Conservation (phyloP, 306 rosid species). For the Lupinus albus region DNA sequence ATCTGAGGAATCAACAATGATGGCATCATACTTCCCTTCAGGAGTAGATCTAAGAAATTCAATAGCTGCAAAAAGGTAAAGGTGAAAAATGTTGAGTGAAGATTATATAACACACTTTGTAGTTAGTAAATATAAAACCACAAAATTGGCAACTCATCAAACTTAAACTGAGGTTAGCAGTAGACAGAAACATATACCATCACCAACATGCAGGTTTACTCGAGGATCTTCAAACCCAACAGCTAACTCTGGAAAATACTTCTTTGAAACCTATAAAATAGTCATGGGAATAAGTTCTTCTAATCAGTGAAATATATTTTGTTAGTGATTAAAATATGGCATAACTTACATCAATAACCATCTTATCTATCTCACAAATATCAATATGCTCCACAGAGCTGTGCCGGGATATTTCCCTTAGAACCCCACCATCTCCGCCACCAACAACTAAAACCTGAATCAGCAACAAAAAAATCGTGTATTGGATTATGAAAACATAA, state of each 20-base stretch:
- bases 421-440: constrained; percentile 99
- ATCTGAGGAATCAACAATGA: constrained; percentile 96
- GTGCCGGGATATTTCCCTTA: constrained; percentile 89
- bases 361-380: constrained; percentile 95
- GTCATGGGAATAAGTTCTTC: constrained; percentile 33
- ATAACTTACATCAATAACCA: constrained; percentile 92
- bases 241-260: constrained; percentile 79
- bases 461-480: constrained; percentile 5
- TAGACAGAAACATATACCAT: constrained; percentile 56
- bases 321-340: not conserved
- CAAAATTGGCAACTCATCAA: constrained; percentile 8
- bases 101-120: constrained; percentile 8
- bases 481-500: constrained; percentile 7
- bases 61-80: constrained; percentile 67
- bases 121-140: constrained; percentile 25
- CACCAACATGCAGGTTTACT: constrained; percentile 87
- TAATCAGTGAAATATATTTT: constrained; percentile 19
- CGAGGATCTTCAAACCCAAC: constrained; percentile 95
- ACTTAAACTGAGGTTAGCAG: constrained; percentile 21
- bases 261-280: constrained; percentile 71
- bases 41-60: constrained; percentile 69
- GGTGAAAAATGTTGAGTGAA: constrained; percentile 16
- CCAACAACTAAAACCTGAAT: constrained; percentile 94
- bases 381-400: constrained; percentile 85
- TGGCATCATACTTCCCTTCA: constrained; percentile 83